phyloP scores from a whole-genome alignment of 352 stramenopile genomes.

The Phytophthora sansomeana region DNA sequence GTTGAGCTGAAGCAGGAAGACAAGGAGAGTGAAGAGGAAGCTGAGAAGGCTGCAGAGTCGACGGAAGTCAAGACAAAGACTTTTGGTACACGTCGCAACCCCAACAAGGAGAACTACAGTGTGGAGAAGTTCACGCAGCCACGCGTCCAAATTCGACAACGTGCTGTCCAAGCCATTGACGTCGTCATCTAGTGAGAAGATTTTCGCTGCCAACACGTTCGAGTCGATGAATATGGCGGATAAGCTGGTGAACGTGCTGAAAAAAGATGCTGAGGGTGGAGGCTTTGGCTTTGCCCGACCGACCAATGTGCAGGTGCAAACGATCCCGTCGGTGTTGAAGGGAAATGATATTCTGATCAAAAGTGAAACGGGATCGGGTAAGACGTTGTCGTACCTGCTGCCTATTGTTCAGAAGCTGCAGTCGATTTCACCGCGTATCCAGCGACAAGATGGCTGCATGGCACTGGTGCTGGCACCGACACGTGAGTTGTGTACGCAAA shows the following conservation, averaged over 20 bases:
- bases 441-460: constrained; percentile 86
- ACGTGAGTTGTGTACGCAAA: constrained; percentile 96
- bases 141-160: constrained; percentile 61
- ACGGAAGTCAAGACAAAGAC: constrained; percentile 22
- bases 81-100: constrained; percentile 84
- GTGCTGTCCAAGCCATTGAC: constrained; percentile 77
- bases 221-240: constrained; percentile 74
- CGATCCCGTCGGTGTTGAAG: constrained; percentile 71
- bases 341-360: constrained; percentile 95
- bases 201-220: constrained; percentile 82
- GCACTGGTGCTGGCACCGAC: constrained; percentile 95
- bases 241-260: constrained; percentile 73
- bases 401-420: constrained; percentile 94
- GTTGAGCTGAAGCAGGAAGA: constrained; percentile 19
- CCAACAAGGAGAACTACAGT: constrained; percentile 83
- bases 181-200: constrained; percentile 84
- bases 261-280: constrained; percentile 53
- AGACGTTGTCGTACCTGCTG: constrained; percentile 97
- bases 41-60: constrained; percentile 2
- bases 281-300: constrained; percentile 83
- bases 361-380: constrained; percentile 96
- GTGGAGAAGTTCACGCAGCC: constrained; percentile 65
- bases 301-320: constrained; percentile 87
- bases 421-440: constrained; percentile 68
- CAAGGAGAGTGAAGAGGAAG: constrained; percentile 23